phyloP scores from a whole-genome alignment of 257 asterid species.

The Agastache rugosa region DNA sequence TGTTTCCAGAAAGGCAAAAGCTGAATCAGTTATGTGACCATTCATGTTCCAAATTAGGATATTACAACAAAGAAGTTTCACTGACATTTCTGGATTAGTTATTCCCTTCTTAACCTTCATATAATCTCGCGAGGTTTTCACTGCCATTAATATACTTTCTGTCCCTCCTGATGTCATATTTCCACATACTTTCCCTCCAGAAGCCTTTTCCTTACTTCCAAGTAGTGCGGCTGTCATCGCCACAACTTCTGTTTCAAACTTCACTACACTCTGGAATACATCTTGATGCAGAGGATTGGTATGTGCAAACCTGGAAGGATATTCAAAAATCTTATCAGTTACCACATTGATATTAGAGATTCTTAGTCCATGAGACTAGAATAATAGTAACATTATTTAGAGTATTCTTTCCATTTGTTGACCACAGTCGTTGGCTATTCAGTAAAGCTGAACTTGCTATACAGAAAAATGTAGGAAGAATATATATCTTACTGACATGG shows the following conservation, averaged over 20 bases:
- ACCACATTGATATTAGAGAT: not conserved
- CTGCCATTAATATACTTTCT: slow-evolving; percentile 91
- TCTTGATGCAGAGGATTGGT: slow-evolving; percentile 95
- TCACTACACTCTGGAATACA: slow-evolving; percentile 91
- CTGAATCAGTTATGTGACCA: slow-evolving; percentile 37
- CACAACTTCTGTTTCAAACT: slow-evolving; percentile 94
- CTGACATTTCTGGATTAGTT: slow-evolving; percentile 90
- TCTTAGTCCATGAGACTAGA: not conserved
- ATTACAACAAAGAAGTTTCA: slow-evolving; percentile 29
- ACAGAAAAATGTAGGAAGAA: slow-evolving; percentile 5
- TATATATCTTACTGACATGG: slow-evolving; percentile 72
- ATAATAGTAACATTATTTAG: not conserved
- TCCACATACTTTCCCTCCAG: slow-evolving; percentile 93
- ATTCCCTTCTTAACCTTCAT: slow-evolving; percentile 88
- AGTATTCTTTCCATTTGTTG: slow-evolving; percentile 9
- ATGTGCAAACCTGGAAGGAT: slow-evolving; percentile 84
- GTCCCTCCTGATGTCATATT: slow-evolving; percentile 99
- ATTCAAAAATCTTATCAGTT: slow-evolving; percentile 17
- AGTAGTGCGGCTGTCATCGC: slow-evolving; percentile 94
- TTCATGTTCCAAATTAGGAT: slow-evolving; percentile 18
- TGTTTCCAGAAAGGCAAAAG: slow-evolving; percentile 42
- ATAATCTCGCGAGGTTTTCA: slow-evolving; percentile 91
- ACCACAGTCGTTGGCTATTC: not conserved
- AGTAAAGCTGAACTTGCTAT: slow-evolving; percentile 6
- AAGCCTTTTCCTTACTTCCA: slow-evolving; percentile 80